A percentile compares a stretch with the other conserved stretches of the same genome.
phyloP scores from a whole-genome alignment of 1,284 basidiomycete genomes.

The Athelia psychrophila region DNA sequence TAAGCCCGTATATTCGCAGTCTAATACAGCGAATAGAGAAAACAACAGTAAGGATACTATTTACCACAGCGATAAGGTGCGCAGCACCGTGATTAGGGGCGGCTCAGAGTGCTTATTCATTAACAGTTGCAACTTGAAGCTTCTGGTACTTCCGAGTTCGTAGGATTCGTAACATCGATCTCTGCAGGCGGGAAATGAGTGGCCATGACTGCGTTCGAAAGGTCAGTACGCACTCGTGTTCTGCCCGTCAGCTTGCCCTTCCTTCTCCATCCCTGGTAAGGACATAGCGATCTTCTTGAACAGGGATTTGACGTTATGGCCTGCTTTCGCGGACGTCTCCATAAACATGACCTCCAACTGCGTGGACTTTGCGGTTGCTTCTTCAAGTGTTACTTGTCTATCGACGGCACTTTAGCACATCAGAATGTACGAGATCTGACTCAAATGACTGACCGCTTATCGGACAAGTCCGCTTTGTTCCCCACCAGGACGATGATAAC shows the following conservation, averaged over 20 bases:
- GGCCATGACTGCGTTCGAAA: background rate
- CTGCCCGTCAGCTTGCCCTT: slow-evolving; percentile 62
- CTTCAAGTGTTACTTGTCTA: slow-evolving; percentile 98
- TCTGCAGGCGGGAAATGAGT: slow-evolving; percentile 40
- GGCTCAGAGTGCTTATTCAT: slow-evolving; percentile 12
- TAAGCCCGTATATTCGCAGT: background rate
- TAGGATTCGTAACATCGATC: slow-evolving; percentile 77
- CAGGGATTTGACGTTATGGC: slow-evolving; percentile 97
- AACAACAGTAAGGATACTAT: background rate
- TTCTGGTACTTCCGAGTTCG: slow-evolving; percentile 65
- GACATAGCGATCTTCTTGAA: slow-evolving; percentile 99
- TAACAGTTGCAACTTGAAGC: slow-evolving; percentile 77
- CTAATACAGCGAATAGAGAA: no score
- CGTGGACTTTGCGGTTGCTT: slow-evolving; percentile 92
- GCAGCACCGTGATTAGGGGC: background rate
- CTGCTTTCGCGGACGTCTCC: slow-evolving; percentile 99
- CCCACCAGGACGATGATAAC: slow-evolving; percentile 99
- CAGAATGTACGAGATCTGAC: slow-evolving; percentile 6
- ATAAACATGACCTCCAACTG: slow-evolving; percentile 97
- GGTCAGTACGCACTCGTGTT: slow-evolving; percentile 60
- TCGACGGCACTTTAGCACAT: slow-evolving; percentile 2
- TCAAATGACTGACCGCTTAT: slow-evolving; percentile 69
- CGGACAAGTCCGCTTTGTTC: slow-evolving; percentile 97
- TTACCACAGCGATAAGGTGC: background rate
- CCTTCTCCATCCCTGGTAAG: slow-evolving; percentile 93